Base-by-base conservation (phyloP, 2,329 filamentous ascomycete species). In the Colletotrichum destructivum region DNA sequence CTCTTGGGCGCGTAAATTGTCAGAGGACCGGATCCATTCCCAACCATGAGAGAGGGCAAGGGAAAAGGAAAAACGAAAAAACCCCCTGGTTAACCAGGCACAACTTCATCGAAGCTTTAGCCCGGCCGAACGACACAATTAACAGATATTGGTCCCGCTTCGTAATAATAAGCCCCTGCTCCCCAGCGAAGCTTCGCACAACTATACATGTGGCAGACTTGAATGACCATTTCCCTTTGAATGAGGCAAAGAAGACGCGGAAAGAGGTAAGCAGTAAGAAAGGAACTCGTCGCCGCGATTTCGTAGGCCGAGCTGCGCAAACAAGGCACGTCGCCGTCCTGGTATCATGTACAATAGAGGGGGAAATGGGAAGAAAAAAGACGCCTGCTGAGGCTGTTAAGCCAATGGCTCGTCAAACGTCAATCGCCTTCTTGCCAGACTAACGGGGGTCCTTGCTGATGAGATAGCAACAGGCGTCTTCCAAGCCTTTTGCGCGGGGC, bases 401-500 rank as follows among this genome's bases (percentile, higher is more conserved):
- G 89, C 89, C 66, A 88, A 81, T n/a, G 93, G 86, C 65, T 91
- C 90, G 78, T 97, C 95, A 82, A 97, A 97, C 66, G 95, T 97
- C 71, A 98, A 86, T 74, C 91, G 88, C 79, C 93, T 89, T 77
- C 94, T 86, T n/a, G 93, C 88, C 57, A 93, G 89, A 75, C 90
- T 94, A 69, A 89, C 79, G 11, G 89, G 89, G 54, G 89, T 91
- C 77, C 86, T 87, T 64, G 83, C 80, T 12, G 81, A 77, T 21
- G 83, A 79, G 40, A 87, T 85, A 38, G 89, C 87, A 13, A 90
- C 81, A 13, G 94, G 95, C 0, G 95, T 97, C 80, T 93, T 94
- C 93, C 95, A 98, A 12, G 91, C 89, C 76, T 91, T 94, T 84
- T 98, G 96, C 35, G 94, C 96, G 23, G 96, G 96, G 78, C 94